Conservation (phyloP, 2,329 filamentous ascomycete genomes). For the Gnomoniopsis smithogilvyi region DNA sequence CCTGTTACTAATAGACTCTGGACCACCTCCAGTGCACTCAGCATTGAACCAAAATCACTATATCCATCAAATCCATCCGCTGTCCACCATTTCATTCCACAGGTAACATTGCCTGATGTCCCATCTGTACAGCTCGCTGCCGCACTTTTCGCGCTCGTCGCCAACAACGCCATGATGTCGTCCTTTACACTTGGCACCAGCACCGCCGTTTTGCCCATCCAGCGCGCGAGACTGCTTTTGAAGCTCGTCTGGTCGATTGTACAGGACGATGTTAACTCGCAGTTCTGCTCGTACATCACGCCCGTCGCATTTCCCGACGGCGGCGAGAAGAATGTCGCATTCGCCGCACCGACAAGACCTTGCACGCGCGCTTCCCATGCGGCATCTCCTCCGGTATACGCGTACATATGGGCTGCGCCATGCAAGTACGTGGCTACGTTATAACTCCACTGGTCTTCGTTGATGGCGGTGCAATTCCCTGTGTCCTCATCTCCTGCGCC, state of each 20-base stretch:
- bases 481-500: constrained; percentile 46
- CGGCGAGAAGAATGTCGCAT: constrained; percentile 45
- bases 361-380: constrained; percentile 46
- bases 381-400: constrained; percentile 37
- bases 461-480: constrained; percentile 40
- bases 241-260: constrained; percentile 53
- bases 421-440: constrained; percentile 47
- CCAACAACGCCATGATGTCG: constrained; percentile 33
- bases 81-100: constrained; percentile 60
- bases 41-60: constrained; percentile 31
- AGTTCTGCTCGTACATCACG: constrained; percentile 51
- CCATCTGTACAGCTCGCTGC: constrained; percentile 45
- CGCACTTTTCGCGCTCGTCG: constrained; percentile 36
- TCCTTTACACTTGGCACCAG: constrained; percentile 33
- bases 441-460: constrained; percentile 47
- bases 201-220: constrained; percentile 37
- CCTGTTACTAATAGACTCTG: constrained; percentile 24
- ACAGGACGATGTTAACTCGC: constrained; percentile 49
- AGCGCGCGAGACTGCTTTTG: constrained; percentile 56
- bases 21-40: constrained; percentile 32
- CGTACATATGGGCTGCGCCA: constrained; percentile 36
- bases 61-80: constrained; percentile 31
- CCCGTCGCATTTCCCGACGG: constrained; percentile 26
- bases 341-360: constrained; percentile 42
- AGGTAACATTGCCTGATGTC: constrained; percentile 32